These are phyloP conservation scores for Puccinia horiana DNA, from an alignment of 1,284 basidiomycete genomes.

Conservation along the genomic window DNA sequence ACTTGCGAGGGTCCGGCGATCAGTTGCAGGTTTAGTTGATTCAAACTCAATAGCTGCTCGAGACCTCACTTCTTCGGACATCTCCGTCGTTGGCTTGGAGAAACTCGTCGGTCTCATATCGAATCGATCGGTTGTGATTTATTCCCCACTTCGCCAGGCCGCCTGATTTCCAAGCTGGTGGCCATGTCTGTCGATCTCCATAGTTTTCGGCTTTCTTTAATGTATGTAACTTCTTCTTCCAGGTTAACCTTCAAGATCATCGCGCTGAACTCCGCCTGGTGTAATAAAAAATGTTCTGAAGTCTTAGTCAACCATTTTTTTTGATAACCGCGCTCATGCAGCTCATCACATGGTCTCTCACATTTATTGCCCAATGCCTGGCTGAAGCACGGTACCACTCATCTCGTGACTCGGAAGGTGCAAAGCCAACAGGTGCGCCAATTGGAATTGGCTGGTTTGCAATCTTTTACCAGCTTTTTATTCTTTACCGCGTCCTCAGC, in stretches of 20 bases:
- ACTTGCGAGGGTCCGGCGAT: not conserved
- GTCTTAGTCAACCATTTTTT: conserved; percentile 37
- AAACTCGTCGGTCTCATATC: not conserved
- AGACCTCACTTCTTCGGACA: not conserved
- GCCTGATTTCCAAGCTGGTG: not conserved
- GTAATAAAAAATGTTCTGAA: not conserved
- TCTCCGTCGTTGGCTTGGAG: not conserved
- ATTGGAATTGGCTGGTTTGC: conserved; percentile 42
- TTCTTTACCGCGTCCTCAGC: conserved; percentile 27
- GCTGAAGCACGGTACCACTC: conserved; percentile 37
- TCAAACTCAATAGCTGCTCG: not conserved
- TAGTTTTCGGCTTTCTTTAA: conserved; percentile 14
- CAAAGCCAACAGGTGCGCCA: conserved; percentile 25
- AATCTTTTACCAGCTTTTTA: conserved; percentile 40
- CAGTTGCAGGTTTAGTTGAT: too few relatives aligned
- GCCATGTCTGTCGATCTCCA: not conserved
- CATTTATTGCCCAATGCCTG: conserved; percentile 30
- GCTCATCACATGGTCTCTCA: conserved; percentile 20
- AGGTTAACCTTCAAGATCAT: conserved; percentile 4
- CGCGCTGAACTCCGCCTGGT: not conserved
- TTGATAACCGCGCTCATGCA: conserved; percentile 23
- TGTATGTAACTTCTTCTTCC: not conserved
- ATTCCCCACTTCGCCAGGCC: not conserved
- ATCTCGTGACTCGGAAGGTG: conserved; percentile 15
- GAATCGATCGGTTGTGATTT: not conserved